Conservation (phyloP, 257 asterid species). For the Handroanthus guayacan region DNA sequence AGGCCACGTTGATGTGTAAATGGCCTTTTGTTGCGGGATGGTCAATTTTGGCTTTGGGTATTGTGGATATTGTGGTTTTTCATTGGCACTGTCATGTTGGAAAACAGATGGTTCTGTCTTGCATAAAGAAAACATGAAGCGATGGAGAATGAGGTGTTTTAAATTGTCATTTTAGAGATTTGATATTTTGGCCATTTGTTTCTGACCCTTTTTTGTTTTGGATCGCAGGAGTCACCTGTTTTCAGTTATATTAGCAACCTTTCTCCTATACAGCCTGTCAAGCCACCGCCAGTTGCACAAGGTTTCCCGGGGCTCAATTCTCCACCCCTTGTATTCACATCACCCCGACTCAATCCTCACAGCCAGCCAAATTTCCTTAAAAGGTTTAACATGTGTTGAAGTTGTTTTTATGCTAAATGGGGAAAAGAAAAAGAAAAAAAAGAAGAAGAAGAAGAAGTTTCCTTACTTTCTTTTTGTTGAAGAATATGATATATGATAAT, state of each 20-base stretch:
- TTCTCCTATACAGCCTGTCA: conserved; percentile 59
- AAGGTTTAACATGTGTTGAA: conserved; percentile 43
- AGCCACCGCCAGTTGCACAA: conserved; percentile 40
- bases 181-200: conserved; percentile 29
- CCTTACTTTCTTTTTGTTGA: not conserved
- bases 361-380: conserved; percentile 33
- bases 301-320: conserved; percentile 55
- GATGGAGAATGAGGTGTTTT: conserved; percentile 14
- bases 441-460: not conserved
- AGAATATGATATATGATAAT: not conserved
- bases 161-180: conserved; percentile 21
- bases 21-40: not conserved
- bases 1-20: not conserved
- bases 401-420: conserved; percentile 17
- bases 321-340: conserved; percentile 56
- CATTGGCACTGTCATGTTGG: not conserved
- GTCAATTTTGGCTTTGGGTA: not conserved
- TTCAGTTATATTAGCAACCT: conserved; percentile 57
- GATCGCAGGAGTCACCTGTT: conserved; percentile 60
- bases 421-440: no score
- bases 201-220: conserved; percentile 28
- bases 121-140: not conserved
- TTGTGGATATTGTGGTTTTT: not conserved
- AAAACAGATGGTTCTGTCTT: conserved; percentile 3
- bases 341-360: conserved; percentile 47